These are phyloP conservation scores for Leptodontidium sp. DNA, from an alignment of 2,329 filamentous ascomycete genomes.

Conservation along the genomic window DNA sequence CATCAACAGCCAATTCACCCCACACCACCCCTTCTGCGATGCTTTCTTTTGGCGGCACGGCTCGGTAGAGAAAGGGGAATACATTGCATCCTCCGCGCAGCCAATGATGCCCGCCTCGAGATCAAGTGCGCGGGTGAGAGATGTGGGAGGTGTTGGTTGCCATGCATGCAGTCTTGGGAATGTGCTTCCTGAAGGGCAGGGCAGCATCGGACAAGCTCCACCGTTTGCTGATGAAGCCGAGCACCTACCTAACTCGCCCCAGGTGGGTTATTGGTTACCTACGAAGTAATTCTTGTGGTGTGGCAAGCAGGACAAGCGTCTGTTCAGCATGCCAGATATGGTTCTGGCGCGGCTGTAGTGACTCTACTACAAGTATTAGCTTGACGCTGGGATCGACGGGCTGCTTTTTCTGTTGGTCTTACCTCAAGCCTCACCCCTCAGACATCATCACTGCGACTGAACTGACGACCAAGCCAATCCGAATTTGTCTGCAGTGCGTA, in stretches of 20 bases:
- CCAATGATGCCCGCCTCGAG: not conserved
- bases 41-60: conserved; percentile 4
- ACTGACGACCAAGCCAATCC: not conserved
- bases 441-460: conserved; percentile 9
- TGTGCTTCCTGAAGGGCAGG: not conserved
- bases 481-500: conserved; percentile 9
- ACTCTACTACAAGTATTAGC: not conserved
- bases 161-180: not conserved
- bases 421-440: conserved; percentile 12
- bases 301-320: not conserved
- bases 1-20: conserved; percentile 4
- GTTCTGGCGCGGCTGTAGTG: conserved; percentile 15
- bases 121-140: no score
- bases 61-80: not conserved
- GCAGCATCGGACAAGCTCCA: not conserved
- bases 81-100: not conserved
- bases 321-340: not conserved
- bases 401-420: conserved; percentile 7
- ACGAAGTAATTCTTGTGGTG: not conserved
- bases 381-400: conserved; percentile 7
- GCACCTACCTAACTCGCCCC: not conserved
- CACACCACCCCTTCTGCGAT: not conserved
- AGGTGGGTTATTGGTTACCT: not conserved
- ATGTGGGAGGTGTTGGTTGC: no score
- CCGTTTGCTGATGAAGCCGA: conserved; percentile 2